phyloP scores from a whole-genome alignment of 345 rosid species.

The Aquilaria sinensis region DNA sequence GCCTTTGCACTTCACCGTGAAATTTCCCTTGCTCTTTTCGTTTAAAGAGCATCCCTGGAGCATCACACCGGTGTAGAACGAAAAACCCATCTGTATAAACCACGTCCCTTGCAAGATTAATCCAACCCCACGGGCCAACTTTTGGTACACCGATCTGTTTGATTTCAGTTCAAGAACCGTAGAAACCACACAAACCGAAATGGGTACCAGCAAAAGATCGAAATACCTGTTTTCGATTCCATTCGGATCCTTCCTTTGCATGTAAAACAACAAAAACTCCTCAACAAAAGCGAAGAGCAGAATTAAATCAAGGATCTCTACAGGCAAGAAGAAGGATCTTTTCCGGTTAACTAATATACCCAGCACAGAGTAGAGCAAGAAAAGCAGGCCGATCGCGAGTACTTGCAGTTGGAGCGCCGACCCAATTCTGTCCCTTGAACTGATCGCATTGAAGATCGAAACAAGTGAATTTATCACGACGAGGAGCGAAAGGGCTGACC shows the following conservation, averaged over 20 bases:
- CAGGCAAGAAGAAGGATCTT: slow-evolving; percentile 34
- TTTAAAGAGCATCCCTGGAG: slow-evolving; percentile 63
- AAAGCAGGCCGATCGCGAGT: slow-evolving; percentile 46
- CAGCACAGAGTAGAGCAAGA: slow-evolving; percentile 52
- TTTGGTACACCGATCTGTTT: slow-evolving; percentile 22
- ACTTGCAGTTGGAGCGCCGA: slow-evolving; percentile 64
- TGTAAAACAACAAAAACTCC: slow-evolving; percentile 70
- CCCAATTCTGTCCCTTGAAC: slow-evolving; percentile 55
- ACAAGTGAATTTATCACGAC: slow-evolving; percentile 44
- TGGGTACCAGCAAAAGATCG: slow-evolving; percentile 85
- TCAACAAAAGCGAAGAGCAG: slow-evolving; percentile 74
- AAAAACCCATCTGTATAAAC: slow-evolving; percentile 86
- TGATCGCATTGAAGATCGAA: slow-evolving; percentile 48
- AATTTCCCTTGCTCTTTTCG: slow-evolving; percentile 71
- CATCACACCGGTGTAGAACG: slow-evolving; percentile 59
- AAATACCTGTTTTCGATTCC: slow-evolving; percentile 71
- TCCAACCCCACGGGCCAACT: slow-evolving; percentile 62
- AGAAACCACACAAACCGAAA: slow-evolving; percentile 50
- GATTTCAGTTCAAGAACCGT: slow-evolving; percentile 45
- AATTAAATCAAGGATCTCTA: slow-evolving; percentile 39
- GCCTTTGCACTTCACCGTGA: slow-evolving; percentile 66
- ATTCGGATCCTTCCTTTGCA: slow-evolving; percentile 63
- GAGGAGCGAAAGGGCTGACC: slow-evolving; percentile 41
- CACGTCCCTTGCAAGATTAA: slow-evolving; percentile 78
- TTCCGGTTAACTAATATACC: slow-evolving; percentile 30